Conservation (phyloP, 2,329 filamentous ascomycete species). For the Pseudopithomyces chartarum region DNA sequence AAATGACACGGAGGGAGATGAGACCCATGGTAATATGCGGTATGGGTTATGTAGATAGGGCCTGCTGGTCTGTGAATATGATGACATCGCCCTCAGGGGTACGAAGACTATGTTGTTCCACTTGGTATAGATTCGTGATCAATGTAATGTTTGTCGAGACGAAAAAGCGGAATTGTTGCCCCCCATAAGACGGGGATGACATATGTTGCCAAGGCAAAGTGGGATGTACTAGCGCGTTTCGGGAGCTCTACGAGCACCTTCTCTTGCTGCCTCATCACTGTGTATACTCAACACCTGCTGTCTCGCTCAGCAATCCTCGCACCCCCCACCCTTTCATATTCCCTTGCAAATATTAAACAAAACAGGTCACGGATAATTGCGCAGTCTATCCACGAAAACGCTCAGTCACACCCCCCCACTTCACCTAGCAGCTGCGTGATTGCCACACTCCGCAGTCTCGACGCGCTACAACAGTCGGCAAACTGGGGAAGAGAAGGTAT, state of each 20-base stretch:
- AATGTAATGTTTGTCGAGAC: neutral
- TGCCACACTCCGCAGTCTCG: conserved; percentile 27
- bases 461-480: conserved; percentile 38
- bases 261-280: conserved; percentile 6
- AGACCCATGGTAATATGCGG: conserved; percentile 13
- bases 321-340: neutral
- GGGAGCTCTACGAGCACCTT: conserved; percentile 12
- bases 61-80: conserved; percentile 20
- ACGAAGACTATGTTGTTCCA: neutral
- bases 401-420: conserved; percentile 7
- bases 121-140: neutral
- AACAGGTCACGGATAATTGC: conserved; percentile 2
- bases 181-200: neutral
- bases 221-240: conserved; percentile 15
- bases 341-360: neutral
- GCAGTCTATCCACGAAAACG: neutral
- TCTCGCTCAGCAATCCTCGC: neutral
- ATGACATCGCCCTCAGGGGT: conserved; percentile 7
- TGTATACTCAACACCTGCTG: neutral
- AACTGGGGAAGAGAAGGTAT: conserved; percentile 50
- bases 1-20: conserved; percentile 10
- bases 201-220: conserved; percentile 12
- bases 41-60: conserved; percentile 22
- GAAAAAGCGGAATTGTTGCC: neutral
- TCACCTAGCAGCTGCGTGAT: conserved; percentile 4